A percentile compares a stretch with the other conserved stretches of the same genome.
Conservation (phyloP, 1,284 basidiomycete genomes). For the Melampsora abietis-canadensis region DNA sequence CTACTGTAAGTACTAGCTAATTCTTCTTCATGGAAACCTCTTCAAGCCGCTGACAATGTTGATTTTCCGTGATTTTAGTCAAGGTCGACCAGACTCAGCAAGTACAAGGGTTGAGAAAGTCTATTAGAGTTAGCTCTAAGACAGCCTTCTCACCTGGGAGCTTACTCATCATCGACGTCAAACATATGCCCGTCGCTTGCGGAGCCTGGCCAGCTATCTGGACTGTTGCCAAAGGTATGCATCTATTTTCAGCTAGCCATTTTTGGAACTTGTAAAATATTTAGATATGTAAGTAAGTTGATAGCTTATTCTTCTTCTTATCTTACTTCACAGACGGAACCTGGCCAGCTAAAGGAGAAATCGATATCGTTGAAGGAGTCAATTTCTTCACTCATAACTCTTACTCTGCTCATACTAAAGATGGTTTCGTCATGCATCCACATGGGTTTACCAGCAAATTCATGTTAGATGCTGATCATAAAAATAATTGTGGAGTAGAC, state of each 20-base stretch:
- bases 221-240: constrained; percentile 53
- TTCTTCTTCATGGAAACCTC: neutral
- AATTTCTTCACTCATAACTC: constrained; percentile 54
- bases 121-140: constrained; percentile 13
- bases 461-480: neutral
- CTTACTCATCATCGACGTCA: constrained; percentile 16
- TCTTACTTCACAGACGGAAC: constrained; percentile 56
- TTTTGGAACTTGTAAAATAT: no score
- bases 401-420: constrained; percentile 5
- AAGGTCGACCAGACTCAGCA: constrained; percentile 2
- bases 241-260: neutral
- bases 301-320: neutral
- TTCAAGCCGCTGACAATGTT: neutral
- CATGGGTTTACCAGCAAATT: constrained; percentile 17
- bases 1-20: constrained; percentile 6
- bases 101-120: neutral
- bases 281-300: no score
- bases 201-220: constrained; percentile 73
- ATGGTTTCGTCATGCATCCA: neutral
- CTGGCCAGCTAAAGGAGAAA: constrained; percentile 70
- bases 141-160: neutral
- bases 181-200: constrained; percentile 69
- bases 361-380: constrained; percentile 70
- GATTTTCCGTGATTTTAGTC: constrained; percentile 1
- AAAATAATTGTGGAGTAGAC: constrained; percentile 8